phyloP scores from a whole-genome alignment of 441 rosid genomes.

The Croton setiger region DNA sequence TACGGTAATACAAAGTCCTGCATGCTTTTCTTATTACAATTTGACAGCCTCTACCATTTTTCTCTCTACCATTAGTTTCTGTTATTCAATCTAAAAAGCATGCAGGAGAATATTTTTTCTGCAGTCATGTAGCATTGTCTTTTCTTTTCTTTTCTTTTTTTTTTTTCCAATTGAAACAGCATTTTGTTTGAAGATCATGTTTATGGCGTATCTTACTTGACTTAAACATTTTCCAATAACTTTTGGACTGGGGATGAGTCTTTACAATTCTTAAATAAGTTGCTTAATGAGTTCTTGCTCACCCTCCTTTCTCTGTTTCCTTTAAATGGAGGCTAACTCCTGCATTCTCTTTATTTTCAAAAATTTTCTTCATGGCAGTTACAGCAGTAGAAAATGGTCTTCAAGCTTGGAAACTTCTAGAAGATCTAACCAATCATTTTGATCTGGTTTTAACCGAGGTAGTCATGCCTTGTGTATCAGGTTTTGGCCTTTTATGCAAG shows the following conservation, averaged over 20 bases:
- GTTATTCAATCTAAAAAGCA: background rate
- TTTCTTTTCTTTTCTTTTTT: background rate
- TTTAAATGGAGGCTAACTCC: background rate
- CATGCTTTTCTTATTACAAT: too few relatives aligned
- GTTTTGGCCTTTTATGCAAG: conserved; percentile 65
- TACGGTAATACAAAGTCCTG: too few relatives aligned
- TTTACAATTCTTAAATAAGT: background rate
- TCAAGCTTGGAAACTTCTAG: conserved; percentile 69
- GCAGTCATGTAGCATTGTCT: background rate
- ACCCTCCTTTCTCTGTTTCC: background rate
- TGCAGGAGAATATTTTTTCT: too few relatives aligned
- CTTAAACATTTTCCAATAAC: background rate
- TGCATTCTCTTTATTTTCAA: background rate
- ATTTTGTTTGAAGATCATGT: background rate
- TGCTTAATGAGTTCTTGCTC: background rate
- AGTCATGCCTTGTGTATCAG: conserved; percentile 62
- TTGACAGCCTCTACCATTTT: too few relatives aligned
- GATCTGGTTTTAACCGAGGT: conserved; percentile 81
- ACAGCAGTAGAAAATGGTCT: conserved; percentile 56
- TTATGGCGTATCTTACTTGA: background rate
- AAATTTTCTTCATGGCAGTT: conserved; percentile 36
- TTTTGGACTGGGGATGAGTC: background rate
- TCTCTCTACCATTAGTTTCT: too few relatives aligned
- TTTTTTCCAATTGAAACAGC: background rate
- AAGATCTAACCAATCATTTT: conserved; percentile 52